Base-by-base conservation (phyloP, 2,329 filamentous ascomycete species). In the Botrytis paeoniae region DNA sequence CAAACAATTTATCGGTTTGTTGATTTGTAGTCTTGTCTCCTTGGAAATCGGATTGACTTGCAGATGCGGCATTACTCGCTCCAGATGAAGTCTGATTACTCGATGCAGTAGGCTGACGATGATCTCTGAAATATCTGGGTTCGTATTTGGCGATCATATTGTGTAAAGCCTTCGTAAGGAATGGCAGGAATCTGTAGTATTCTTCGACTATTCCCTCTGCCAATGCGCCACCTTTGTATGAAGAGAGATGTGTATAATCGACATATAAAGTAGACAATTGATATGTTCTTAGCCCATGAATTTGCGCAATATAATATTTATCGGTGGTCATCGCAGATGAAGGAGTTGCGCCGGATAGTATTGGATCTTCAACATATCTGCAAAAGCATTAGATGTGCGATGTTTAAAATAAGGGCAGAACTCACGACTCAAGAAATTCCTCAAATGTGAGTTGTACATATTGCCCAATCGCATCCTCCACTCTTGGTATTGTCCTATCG, bases 1-100 rank as follows among this genome's bases (percentile, higher is more conserved):
- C 88, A 82, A 99, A 98, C 54, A 99, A 86, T 85, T 97, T 98
- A 84, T 99, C 96, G 0, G 96, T 98, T 84, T 98, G 95, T 82
- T 98, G 95, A 81, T 97, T 94, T 72, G 91, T 90, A 43, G 93
- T 97, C 83, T 93, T 92, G 78, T 90, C 89, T 62, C 90, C 89
- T 60, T 90, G 87, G 25, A 77, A 80, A 72, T 93, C 91, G 25
- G 88, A 87, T 79, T 91, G 88, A 78, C 85, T 90, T 51, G 85
- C 86, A 12, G 88, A 89, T 71, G 89, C 89, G 51, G 87, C 84
- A 73, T 89, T 88, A 79, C 89, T 91, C 41, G 86, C 85, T 37
- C 87, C 91, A 0, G 93, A 91, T 8, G 91, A 91, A 2, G 92
- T 89, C 75, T 91, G 86, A 71, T 89, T 91, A 74, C 92, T 92